Percentiles rank a stretch among this genome's conserved stretches.
These are phyloP conservation scores for Epithemia pelagica DNA, from an alignment of 108 stramenopile genomes.

Conservation along the genomic window DNA sequence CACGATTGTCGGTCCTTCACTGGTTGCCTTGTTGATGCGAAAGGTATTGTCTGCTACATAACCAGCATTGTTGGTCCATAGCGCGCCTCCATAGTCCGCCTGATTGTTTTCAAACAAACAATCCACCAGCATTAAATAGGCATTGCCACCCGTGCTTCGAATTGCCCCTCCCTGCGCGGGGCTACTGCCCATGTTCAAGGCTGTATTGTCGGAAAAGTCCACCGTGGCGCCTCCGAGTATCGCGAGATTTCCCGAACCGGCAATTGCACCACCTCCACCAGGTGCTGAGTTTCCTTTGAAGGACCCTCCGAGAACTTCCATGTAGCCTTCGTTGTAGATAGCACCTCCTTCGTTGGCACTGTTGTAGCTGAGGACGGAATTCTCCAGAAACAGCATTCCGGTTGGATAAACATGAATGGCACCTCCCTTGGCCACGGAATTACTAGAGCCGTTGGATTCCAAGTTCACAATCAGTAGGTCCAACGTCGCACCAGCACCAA, in stretches of 20 bases:
- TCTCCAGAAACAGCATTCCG: not conserved
- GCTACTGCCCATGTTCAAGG: not conserved
- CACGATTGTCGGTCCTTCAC: not conserved
- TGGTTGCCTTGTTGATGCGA: not conserved
- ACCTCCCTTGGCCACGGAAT: not conserved
- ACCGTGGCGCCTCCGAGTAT: not conserved
- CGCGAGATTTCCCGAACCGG: not conserved
- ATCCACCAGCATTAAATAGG: not conserved
- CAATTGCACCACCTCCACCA: not conserved
- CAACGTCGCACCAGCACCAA: not conserved
- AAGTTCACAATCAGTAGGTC: not conserved
- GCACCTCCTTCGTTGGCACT: not conserved
- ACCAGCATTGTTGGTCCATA: not conserved
- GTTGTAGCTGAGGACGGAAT: not conserved
- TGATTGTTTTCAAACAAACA: not conserved
- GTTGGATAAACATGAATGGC: not conserved
- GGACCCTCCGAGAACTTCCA: not conserved
- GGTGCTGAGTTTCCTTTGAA: not conserved
- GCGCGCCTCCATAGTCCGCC: not conserved
- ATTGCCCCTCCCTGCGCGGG: not conserved
- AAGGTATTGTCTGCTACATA: not conserved
- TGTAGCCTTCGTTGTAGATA: not conserved
- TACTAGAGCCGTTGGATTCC: not conserved
- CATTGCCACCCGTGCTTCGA: not conserved
- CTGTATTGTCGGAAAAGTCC: not conserved